These are phyloP conservation scores for Acanthamoeba lenticulata DNA, from an alignment of 208 protist genomes.

Conservation along the genomic window DNA sequence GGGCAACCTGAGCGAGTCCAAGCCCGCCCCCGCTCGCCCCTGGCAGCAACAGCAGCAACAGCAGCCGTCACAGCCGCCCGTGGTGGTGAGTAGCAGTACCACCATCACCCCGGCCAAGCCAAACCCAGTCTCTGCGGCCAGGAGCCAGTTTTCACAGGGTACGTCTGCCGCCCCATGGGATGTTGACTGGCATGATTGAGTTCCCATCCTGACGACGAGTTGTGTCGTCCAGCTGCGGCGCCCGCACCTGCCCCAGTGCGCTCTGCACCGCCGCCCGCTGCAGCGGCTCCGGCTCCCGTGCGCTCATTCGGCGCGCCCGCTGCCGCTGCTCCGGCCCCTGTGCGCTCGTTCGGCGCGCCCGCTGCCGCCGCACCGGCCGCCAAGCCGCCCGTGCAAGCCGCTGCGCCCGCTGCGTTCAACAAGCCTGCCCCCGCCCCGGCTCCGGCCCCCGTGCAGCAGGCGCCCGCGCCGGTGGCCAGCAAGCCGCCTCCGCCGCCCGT, in stretches of 20 bases:
- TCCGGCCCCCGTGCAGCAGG: neutral
- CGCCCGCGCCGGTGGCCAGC: neutral
- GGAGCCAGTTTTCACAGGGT: neutral
- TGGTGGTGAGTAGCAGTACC: neutral
- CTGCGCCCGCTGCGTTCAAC: neutral
- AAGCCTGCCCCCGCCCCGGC: constrained; percentile 21
- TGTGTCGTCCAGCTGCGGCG: neutral
- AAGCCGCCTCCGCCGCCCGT: neutral
- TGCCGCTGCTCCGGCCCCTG: neutral
- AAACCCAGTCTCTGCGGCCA: neutral
- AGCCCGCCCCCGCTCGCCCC: neutral
- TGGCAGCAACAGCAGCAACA: neutral
- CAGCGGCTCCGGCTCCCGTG: neutral
- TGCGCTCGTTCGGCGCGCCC: neutral
- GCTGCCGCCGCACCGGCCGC: neutral
- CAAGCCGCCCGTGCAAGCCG: neutral
- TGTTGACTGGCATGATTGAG: too few relatives aligned
- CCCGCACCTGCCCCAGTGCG: neutral
- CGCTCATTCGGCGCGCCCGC: neutral
- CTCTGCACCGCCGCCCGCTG: neutral
- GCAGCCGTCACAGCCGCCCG: neutral
- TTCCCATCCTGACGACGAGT: too few relatives aligned
- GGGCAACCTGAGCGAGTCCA: neutral
- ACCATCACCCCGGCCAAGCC: neutral
- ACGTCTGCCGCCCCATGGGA: neutral